A percentile compares a stretch with the other conserved stretches of the same genome.
Conservation (phyloP, 192 early-diverging fungal genomes). For the Glomus cerebriforme region DNA sequence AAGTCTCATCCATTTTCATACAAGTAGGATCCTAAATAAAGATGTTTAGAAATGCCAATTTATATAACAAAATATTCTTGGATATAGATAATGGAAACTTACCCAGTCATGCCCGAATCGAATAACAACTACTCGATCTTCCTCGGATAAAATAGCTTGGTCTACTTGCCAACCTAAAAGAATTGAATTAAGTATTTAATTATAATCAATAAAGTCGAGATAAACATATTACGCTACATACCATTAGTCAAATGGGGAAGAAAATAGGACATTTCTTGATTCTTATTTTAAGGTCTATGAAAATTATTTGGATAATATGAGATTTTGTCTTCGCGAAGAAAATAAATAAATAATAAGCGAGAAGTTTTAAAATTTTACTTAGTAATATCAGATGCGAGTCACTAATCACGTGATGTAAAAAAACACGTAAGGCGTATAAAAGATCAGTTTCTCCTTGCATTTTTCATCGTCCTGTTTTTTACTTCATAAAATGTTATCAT, state of each 20-base stretch:
- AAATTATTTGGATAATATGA: too few species aligned
- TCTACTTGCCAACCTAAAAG: conserved; percentile 91
- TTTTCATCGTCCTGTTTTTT: too few species aligned
- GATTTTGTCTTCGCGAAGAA: too few species aligned
- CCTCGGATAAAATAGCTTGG: conserved; percentile 97
- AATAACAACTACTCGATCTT: conserved; percentile 95
- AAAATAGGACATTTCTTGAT: conserved; percentile 50
- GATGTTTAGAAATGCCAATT: neutral
- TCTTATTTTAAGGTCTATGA: neutral
- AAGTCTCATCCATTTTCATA: conserved; percentile 98
- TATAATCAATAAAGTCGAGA: neutral
- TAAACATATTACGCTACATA: conserved; percentile 13
- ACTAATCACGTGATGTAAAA: too few species aligned
- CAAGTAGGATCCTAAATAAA: conserved; percentile 74
- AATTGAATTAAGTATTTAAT: neutral
- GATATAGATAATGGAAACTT: neutral
- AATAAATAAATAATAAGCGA: too few species aligned
- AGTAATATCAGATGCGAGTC: too few species aligned
- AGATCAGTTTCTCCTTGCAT: too few species aligned
- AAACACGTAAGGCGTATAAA: too few species aligned
- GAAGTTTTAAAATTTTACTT: too few species aligned
- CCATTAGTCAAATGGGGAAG: conserved; percentile 67
- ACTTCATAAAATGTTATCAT: neutral
- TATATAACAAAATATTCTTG: neutral
- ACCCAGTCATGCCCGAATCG: conserved; percentile 97